Conservation (phyloP, 495 filamentous ascomycete species). For the Staphylotrichum longicolle region DNA sequence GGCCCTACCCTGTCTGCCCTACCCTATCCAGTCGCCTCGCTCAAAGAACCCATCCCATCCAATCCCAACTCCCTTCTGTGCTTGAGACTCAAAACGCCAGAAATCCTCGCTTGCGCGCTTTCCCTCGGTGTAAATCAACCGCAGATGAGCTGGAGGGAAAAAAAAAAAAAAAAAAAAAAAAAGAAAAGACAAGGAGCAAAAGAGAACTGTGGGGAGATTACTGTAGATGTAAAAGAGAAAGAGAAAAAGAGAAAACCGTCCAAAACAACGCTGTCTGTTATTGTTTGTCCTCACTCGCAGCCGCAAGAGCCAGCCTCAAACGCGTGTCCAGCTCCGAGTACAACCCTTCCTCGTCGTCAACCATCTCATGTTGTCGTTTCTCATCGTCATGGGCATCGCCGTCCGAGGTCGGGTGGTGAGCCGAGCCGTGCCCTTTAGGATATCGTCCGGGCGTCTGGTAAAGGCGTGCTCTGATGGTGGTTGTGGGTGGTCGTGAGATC, state of each 20-base stretch:
- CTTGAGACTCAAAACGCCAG: neutral
- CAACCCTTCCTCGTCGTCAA: neutral
- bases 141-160: no score
- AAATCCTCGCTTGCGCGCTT: neutral
- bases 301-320: neutral
- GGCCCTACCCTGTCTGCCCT: neutral
- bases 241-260: neutral
- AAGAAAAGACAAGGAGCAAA: neutral
- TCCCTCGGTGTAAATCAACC: neutral
- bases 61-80: neutral
- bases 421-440: constrained; percentile 28
- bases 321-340: neutral
- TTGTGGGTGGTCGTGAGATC: neutral
- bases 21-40: neutral
- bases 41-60: neutral
- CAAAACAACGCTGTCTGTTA: neutral
- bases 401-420: neutral
- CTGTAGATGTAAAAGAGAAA: constrained; percentile 2
- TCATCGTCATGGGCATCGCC: neutral
- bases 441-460: constrained; percentile 10
- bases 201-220: constrained; percentile 1
- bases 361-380: constrained; percentile 1
- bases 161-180: neutral
- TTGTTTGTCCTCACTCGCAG: neutral
- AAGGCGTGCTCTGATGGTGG: neutral